Base-by-base conservation (phyloP, 306 rosid species). In the Acacia confusa region DNA sequence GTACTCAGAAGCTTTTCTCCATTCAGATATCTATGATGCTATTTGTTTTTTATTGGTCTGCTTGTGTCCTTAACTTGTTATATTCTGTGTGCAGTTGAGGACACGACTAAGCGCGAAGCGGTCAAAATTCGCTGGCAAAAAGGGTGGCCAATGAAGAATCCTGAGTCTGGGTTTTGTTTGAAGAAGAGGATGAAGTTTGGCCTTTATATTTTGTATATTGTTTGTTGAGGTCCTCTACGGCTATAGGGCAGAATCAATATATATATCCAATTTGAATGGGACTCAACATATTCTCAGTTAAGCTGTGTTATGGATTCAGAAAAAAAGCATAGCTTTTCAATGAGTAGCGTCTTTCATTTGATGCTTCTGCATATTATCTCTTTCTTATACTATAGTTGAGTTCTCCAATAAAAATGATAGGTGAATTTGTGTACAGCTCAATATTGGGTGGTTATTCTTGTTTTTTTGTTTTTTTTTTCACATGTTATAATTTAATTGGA, bases 1-100 rank as follows among this genome's bases (percentile, higher is more conserved):
- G 43, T 24, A 15, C 22, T 55, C 27, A 58, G 16, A 40, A 10
- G n/a, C 36, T 68, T 28, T 60, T 47, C 27, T 3, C 30, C n/a
- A n/a, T 78, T 32, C 45, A 24, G 19, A 34, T 71, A 58, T 63
- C 58, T 68, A 58, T 70, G 67, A 40, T 78, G 20, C 43, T 81
- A 13, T 67, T 9, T 53, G 3, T 57, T 7, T 57, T 57, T 16
- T 17, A 70, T 13, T 14, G 22, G 43, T 27, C 28, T 76, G 15
- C 69, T 74, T 32, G 67, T 24, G 52, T 72, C 30, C 69, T 83
- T 60, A 64, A 52, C 74, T 71, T 19, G 24, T 74, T 57, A 9
- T 66, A 44, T 77, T 68, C 6, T 78, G 44, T 87, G 80, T 89
- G 80, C 84, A 94, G 98, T 75, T 94, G 88, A 88, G 90, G 83